Conservation (phyloP, 1,284 basidiomycete species). For the Afroboletus lepidellus region DNA sequence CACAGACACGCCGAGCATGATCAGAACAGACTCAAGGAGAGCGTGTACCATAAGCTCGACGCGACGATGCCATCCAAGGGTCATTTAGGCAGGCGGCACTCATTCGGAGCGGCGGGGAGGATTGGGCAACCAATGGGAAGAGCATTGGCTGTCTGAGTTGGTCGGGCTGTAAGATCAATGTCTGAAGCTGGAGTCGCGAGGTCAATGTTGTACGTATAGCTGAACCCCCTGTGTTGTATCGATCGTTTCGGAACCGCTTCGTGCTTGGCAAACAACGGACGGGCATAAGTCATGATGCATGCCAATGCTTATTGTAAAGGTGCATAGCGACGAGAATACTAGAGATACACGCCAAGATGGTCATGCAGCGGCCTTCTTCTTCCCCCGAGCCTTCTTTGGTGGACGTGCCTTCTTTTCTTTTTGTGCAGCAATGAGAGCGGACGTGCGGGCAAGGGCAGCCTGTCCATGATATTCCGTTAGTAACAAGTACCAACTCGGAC, state of each 20-base stretch:
- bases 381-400: conserved; percentile 74
- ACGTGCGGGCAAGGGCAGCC: conserved; percentile 81
- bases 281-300: conserved; percentile 8
- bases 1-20: conserved; percentile 43
- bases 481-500: conserved; percentile 7
- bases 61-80: conserved; percentile 54
- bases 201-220: conserved; percentile 4
- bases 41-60: conserved; percentile 48
- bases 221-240: conserved; percentile 22
- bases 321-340: conserved; percentile 22
- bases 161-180: not conserved
- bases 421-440: conserved; percentile 70
- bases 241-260: conserved; percentile 4
- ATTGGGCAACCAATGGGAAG: conserved; percentile 62
- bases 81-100: conserved; percentile 33
- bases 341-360: conserved; percentile 23
- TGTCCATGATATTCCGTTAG: conserved; percentile 36
- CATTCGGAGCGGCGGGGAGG: conserved; percentile 46
- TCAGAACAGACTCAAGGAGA: conserved; percentile 50
- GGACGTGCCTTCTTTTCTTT: conserved; percentile 72
- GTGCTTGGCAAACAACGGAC: not conserved
- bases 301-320: conserved; percentile 12
- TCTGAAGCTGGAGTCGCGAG: not conserved
- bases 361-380: conserved; percentile 60
- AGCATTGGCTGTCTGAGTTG: conserved; percentile 35